Evolutionary conservation across 1,284 basidiomycete species (phyloP), one percentile per base, ranked within the genome.

Genomic region (Marasmius fiardii): DNA sequence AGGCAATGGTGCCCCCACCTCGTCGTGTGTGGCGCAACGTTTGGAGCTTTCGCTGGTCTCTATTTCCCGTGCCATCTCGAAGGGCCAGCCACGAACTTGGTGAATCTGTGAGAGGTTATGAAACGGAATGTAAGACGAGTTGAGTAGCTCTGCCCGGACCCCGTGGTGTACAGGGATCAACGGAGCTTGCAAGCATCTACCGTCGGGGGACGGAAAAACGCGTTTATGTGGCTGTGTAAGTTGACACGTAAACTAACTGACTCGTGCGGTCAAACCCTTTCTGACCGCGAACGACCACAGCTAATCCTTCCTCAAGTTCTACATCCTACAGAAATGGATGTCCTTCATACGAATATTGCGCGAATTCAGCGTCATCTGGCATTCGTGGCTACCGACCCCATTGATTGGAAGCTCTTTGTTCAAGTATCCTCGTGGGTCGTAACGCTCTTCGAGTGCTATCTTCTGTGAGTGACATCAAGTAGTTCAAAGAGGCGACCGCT

Each of bases 391-490:
- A 76, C 76, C 0, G 78, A 83, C 18, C 72, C 79, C 2, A 83
- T 90, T 33, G 75, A 88, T 65, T 91, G 88, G 86, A 88, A 88
- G 65, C 69, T 77, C 54, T 84, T 85, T 62, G 86, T 90, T 18
- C 85, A 92, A 57, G 70, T 73, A 14, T 90, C 87, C 63, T 87
- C 90, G 10, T 92, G 90, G 86, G 73, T 73, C 26, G 87, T 93
- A n/a, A 88, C 86, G 37, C 70, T 88, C 3, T 93, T 93, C 60
- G 93, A 95, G 68, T 86, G 86, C 1, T 93, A 92, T 68, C 80
- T 95, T 35, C 67, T 92, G 85, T 92, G 64, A 61, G 88, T 76
- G 28, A n/a, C 35, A n/a, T n/a, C n/a, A n/a, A n/a, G n/a, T n/a
- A n/a, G n/a, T n/a, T n/a, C n/a, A n/a, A n/a, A n/a, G n/a, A n/a